Base-by-base conservation (phyloP, 1,139 yeast species). In the Pichia sp. region DNA sequence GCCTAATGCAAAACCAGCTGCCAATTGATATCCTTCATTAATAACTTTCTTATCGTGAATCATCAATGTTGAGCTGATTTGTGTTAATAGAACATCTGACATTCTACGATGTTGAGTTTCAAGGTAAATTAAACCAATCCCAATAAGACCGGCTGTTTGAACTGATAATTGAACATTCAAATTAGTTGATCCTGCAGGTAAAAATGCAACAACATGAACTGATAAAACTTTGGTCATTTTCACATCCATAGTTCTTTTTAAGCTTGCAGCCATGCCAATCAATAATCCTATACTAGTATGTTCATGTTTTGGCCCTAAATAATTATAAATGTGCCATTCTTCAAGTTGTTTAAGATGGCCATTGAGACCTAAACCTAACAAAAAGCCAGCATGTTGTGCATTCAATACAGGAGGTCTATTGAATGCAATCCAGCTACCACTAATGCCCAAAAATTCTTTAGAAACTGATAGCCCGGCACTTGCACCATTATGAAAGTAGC, bases 291-390 rank as follows among this genome's bases (percentile, higher is more conserved):
- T 82, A 64, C 96, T 86, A 0, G 96, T 87, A 45, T 79, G 76
- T 2, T 85, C 79, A 60, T 87, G 92, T 58, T 94, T 90, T 0
- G 96, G 95, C 0, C 96, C 96, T 45, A 94, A 68, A 56, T 89
- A 90, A 60, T 92, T 90, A 65, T 89, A 94, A 29, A 94, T 85
- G 62, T 90, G 97, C 97, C 98, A 94, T 62, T 92, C 97, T 60
- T 94, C 97, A 30, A 94, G 68, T 42, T 74, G 74, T 53, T 79
- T 82, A 56, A 94, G 68, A 62, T 90, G 96, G 0, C 97, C 97
- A 67, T 88, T 88, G 40, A 94, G 70, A 0, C 99, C 99, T 24
- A 92, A 68, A 0, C 97, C 98, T 26, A 89, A 69, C n/a, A 94
- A 67, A 58, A 94, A 89, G 0, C 99, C 99, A 20, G 96, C 97